phyloP scores from a whole-genome alignment of 2,329 filamentous ascomycete genomes.

The Penicillium janthinellum region DNA sequence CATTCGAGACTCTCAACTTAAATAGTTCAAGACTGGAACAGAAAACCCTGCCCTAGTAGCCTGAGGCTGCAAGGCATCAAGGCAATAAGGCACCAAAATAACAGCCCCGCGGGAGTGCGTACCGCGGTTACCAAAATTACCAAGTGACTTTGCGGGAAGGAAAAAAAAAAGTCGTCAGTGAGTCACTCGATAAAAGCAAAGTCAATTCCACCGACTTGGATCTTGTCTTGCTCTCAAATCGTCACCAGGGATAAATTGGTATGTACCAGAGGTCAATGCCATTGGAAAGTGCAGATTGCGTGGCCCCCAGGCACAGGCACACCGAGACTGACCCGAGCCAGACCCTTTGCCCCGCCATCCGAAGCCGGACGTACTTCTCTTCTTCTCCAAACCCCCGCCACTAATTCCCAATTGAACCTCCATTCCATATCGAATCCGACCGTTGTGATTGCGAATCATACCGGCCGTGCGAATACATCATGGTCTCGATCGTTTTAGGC shows the following conservation, averaged over 20 bases:
- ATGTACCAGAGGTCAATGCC: not conserved
- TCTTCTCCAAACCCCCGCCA: constrained; percentile 19
- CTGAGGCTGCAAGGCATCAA: not conserved
- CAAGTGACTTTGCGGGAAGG: not conserved
- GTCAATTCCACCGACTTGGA: constrained; percentile 1
- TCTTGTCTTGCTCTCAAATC: not conserved
- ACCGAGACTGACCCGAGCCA: constrained; percentile 21
- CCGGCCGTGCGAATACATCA: constrained; percentile 17
- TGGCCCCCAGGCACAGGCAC: constrained; percentile 5
- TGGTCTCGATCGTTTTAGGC: constrained; percentile 50
- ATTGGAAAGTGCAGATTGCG: not conserved
- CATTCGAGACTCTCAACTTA: not conserved
- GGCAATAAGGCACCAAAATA: not conserved
- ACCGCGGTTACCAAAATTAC: constrained; percentile 7
- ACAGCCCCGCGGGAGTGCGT: constrained; percentile 3
- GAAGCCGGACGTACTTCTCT: constrained; percentile 24
- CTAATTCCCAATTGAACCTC: constrained; percentile 13
- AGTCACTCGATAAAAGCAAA: constrained; percentile 9
- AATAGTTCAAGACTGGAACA: no score
- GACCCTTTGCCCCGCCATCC: constrained; percentile 24
- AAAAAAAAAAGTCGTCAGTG: constrained; percentile 6
- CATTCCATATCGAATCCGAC: constrained; percentile 13
- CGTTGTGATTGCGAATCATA: constrained; percentile 6
- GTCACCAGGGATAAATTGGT: not conserved
- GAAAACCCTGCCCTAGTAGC: constrained; percentile 3